Base-by-base conservation (phyloP, 495 filamentous ascomycete genomes). In the Collariella sp. region DNA sequence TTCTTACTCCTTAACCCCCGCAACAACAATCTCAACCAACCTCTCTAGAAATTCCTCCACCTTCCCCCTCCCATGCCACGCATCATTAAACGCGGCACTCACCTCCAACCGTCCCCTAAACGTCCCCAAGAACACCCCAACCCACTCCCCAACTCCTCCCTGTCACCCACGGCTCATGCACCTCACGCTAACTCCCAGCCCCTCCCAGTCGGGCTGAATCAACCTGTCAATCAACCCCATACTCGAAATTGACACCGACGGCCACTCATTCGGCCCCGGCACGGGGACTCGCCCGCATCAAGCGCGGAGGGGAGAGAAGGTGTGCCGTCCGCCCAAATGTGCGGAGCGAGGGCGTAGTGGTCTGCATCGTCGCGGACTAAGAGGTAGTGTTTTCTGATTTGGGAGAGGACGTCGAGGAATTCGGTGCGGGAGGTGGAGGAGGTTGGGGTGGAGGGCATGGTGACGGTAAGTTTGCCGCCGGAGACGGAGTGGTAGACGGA, bases 81-180 rank as follows among this genome's bases (percentile, higher is more conserved):
- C 62, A 42, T 72, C 69, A 52, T 75, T 74, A 38, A 64, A 76
- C 19, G 64, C 73, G 20, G 61, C 61, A 56, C 67, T 74, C 18
- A 73, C 45, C 1, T 47, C 49, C 55, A 73, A 24, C 40, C 31
- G 34, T 0, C 69, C 70, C 35, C 60, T 59, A 52, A 61, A 76
- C 0, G 66, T 74, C 0, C 63, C 65, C 41, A 73, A 44, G 34
- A 70, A 76, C 38, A 73, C 1, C 72, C 72, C 26, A 72, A 42
- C 5, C 68, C 68, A 5, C 62, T 70, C 9, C 62, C 61, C 13
- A 72, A 59, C 57, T 74, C 71, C 35, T 69, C 70, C 72, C 72
- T 1, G 67, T 68, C 3, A 72, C 69, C 70, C 71, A 75, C 13
- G 72, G 71, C n/a, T 67, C 52, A 5, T 62, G 43, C 4, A 71